A percentile compares a stretch with the other conserved stretches of the same genome.
Evolutionary conservation across 2,329 filamentous ascomycete genomes (phyloP).

Genomic region (Trichoderma guizhouense): DNA sequence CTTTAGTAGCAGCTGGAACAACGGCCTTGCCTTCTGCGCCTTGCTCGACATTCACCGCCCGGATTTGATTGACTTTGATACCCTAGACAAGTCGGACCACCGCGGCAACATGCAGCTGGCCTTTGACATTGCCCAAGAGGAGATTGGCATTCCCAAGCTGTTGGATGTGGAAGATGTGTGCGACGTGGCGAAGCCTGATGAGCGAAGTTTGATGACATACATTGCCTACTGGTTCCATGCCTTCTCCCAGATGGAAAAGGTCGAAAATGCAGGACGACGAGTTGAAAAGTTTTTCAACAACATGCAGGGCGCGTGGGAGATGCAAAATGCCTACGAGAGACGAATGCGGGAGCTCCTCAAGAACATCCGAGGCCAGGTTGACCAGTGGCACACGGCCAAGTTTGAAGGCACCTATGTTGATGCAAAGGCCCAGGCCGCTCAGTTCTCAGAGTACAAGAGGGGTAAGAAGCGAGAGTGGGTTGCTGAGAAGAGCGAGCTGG

Average conservation of each 20-base stretch:
- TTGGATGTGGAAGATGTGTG: slow-evolving; percentile 98
- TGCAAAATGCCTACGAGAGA: slow-evolving; percentile 94
- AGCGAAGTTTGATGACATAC: slow-evolving; percentile 97
- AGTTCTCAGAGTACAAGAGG: slow-evolving; percentile 87
- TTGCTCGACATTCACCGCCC: slow-evolving; percentile 94
- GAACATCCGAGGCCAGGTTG: slow-evolving; percentile 68
- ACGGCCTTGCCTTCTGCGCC: slow-evolving; percentile 94
- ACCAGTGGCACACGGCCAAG: slow-evolving; percentile 71
- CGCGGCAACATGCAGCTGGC: slow-evolving; percentile 96
- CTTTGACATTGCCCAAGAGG: slow-evolving; percentile 91
- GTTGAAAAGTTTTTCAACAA: slow-evolving; percentile 99
- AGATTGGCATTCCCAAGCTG: slow-evolving; percentile 94
- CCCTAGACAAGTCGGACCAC: slow-evolving; percentile 90
- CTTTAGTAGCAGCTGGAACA: slow-evolving; percentile 95
- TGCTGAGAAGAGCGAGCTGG: slow-evolving; percentile 93
- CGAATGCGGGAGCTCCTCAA: slow-evolving; percentile 81
- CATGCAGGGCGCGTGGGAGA: slow-evolving; percentile 99
- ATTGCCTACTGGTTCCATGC: slow-evolving; percentile 99
- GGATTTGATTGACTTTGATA: slow-evolving; percentile 94
- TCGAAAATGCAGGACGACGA: slow-evolving; percentile 91
- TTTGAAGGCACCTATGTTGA: slow-evolving; percentile 92
- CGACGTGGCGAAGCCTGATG: slow-evolving; percentile 92
- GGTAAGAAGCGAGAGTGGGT: slow-evolving; percentile 94
- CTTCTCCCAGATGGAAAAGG: slow-evolving; percentile 97
- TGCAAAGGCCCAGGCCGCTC: slow-evolving; percentile 78